Percentiles rank a stretch among this genome's conserved stretches.
phyloP scores from a whole-genome alignment of 225 moss, liverwort and hornwort species.

The Polytrichum commune region DNA sequence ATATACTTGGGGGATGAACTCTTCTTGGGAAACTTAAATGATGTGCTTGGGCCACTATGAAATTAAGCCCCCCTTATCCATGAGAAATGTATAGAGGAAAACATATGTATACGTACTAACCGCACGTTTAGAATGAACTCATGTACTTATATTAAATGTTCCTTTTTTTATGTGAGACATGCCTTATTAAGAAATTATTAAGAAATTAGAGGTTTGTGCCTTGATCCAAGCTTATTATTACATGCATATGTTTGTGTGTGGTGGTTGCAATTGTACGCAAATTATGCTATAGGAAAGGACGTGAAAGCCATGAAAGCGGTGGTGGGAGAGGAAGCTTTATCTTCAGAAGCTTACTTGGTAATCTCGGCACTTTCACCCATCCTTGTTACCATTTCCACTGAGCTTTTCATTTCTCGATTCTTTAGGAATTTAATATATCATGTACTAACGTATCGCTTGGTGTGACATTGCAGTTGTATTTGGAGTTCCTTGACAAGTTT shows the following conservation, averaged over 20 bases:
- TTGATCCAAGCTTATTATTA: background rate
- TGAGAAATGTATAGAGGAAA: too few relatives aligned
- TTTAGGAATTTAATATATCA: background rate
- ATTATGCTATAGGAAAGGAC: conserved; percentile 96
- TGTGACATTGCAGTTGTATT: conserved; percentile 25
- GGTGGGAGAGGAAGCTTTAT: conserved; percentile 94
- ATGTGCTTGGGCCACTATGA: too few relatives aligned
- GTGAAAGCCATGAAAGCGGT: conserved; percentile 99
- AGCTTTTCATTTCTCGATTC: background rate
- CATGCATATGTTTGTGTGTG: background rate
- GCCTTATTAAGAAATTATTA: too few relatives aligned
- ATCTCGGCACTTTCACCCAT: background rate
- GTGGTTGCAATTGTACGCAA: conserved; percentile 81
- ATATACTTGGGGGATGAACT: too few relatives aligned
- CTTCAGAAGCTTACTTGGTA: conserved; percentile 95
- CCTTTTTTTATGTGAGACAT: too few relatives aligned
- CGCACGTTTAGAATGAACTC: too few relatives aligned
- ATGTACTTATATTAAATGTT: too few relatives aligned
- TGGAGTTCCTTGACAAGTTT: conserved; percentile 51
- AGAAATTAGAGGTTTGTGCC: too few relatives aligned
- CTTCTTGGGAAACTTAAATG: too few relatives aligned
- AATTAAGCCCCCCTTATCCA: too few relatives aligned
- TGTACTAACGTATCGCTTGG: background rate
- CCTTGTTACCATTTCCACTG: background rate
- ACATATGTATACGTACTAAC: too few relatives aligned